phyloP scores from a whole-genome alignment of 257 asterid species.

The Oldenlandia corymbosa region DNA sequence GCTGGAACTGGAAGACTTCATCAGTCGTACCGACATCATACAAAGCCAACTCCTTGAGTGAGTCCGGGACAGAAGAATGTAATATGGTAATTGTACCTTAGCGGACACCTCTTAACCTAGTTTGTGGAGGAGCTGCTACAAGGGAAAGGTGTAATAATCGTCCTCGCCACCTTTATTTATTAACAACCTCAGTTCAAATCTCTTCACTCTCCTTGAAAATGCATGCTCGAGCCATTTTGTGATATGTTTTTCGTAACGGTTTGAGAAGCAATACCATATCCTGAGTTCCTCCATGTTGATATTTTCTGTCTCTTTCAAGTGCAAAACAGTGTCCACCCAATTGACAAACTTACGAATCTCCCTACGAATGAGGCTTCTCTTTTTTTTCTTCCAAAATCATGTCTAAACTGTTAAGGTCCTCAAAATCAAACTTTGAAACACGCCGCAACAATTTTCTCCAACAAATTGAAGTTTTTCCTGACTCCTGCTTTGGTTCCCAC shows the following conservation, averaged over 20 bases:
- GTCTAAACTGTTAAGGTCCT: neutral
- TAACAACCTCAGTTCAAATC: neutral
- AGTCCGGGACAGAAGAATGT: neutral
- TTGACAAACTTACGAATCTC: neutral
- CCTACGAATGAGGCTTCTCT: neutral
- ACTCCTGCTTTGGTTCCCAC: too few relatives aligned
- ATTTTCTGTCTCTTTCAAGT: neutral
- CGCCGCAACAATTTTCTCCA: conserved; percentile 9
- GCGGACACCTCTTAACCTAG: neutral
- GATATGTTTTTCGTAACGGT: neutral
- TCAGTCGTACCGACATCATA: neutral
- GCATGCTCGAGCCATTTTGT: neutral
- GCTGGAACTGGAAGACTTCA: neutral
- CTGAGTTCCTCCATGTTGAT: neutral
- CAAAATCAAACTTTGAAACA: conserved; percentile 5
- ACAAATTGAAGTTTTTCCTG: conserved; percentile 10
- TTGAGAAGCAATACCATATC: neutral
- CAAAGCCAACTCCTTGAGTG: neutral
- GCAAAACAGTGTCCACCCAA: neutral
- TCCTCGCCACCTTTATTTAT: too few relatives aligned
- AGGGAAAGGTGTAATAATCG: neutral
- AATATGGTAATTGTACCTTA: too few relatives aligned
- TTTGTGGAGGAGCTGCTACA: neutral
- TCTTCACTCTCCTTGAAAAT: neutral
- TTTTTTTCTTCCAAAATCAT: neutral